Conservation (phyloP, 257 asterid genomes). For the Solanum ahanhuiri region DNA sequence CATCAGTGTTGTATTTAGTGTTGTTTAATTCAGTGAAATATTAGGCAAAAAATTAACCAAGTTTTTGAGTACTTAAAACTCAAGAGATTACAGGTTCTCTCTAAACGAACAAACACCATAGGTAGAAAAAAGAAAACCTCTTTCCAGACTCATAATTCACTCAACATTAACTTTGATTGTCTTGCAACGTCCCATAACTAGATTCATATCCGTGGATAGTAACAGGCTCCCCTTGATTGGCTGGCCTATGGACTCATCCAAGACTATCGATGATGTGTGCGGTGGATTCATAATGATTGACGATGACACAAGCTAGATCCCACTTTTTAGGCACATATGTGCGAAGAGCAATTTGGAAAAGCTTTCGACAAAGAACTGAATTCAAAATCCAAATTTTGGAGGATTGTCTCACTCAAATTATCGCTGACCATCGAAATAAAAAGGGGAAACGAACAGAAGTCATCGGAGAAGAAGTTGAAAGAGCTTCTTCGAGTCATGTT, state of each 20-base stretch:
- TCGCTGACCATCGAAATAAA: background rate
- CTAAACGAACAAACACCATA: background rate
- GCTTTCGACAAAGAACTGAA: background rate
- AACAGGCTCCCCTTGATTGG: background rate
- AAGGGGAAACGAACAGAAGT: background rate
- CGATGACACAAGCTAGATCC: background rate
- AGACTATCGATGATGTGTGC: background rate
- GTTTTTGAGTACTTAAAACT: background rate
- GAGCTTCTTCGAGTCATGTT: background rate
- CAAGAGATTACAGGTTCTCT: background rate
- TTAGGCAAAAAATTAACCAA: background rate
- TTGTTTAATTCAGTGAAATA: background rate
- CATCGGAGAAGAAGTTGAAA: background rate
- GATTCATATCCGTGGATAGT: background rate
- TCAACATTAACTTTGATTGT: too few species aligned
- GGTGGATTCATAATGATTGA: background rate
- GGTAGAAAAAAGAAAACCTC: too few species aligned
- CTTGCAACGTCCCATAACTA: background rate
- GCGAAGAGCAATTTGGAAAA: background rate
- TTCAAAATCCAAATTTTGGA: background rate
- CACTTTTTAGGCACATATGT: background rate
- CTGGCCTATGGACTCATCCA: background rate
- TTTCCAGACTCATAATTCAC: too few species aligned
- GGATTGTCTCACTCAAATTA: background rate
- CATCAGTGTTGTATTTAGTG: background rate